Conservation (phyloP, 1,139 yeast species). For the Geotrichum fermentans region DNA sequence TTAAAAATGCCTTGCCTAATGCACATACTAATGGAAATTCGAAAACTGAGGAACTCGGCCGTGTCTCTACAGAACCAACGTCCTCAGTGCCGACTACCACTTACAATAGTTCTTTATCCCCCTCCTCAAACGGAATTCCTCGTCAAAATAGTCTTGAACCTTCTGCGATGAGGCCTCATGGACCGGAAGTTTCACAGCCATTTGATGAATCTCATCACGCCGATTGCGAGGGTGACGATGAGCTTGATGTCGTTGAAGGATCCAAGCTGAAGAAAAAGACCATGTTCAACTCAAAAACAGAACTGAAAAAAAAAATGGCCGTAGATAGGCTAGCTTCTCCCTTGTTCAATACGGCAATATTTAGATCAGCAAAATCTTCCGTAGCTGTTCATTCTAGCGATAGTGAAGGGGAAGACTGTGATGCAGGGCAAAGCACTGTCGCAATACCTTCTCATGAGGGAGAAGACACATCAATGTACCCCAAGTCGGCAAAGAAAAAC, state of each 20-base stretch:
- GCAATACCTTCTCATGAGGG: background rate
- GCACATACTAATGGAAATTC: background rate
- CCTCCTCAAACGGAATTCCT: too few species aligned
- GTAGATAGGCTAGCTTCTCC: slow-evolving; percentile 3
- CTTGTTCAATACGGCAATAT: slow-evolving; percentile 7
- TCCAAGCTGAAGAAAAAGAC: background rate
- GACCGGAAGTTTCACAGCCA: background rate
- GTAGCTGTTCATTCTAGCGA: slow-evolving; percentile 1
- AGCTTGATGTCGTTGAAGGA: slow-evolving; percentile 5
- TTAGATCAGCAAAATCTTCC: slow-evolving; percentile 2
- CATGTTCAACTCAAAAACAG: slow-evolving; percentile 6
- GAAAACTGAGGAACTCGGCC: background rate
- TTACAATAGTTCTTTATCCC: too few species aligned
- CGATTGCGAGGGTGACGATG: slow-evolving; percentile 7
- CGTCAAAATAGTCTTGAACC: background rate
- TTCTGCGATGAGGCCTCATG: background rate
- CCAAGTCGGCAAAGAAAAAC: slow-evolving; percentile 14
- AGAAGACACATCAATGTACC: background rate
- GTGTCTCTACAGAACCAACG: background rate
- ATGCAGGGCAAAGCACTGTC: too few species aligned
- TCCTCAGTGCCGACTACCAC: background rate
- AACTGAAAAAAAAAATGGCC: slow-evolving; percentile 8
- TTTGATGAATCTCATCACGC: background rate
- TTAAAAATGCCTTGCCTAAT: background rate
- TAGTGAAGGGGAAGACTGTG: background rate